Base-by-base conservation (phyloP, 768 basidiomycete genomes). In the Rhodocollybia butyracea region DNA sequence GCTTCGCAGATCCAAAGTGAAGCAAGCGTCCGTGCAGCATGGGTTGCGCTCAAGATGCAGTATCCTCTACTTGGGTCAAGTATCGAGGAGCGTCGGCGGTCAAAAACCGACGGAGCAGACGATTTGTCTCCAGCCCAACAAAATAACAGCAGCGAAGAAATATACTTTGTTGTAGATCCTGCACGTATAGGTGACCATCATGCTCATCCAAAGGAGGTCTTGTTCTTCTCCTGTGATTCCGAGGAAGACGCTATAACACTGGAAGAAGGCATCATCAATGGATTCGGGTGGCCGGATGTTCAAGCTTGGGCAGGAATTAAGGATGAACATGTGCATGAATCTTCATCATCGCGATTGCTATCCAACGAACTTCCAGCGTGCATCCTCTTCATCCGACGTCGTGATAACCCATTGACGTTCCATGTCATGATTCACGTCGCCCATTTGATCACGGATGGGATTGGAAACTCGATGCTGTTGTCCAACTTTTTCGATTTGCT, bases 391-490 rank as follows among this genome's bases (percentile, higher is more conserved):
- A 67, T 80, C 21, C 66, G 61, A 48, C 73, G 74, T 54, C 65
- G 63, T 5, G 80, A 78, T 59, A 55, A 63, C 12, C 47, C 66
- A 1, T 66, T 69, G 17, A 63, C 55, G 5, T 66, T 76, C 46
- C 78, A 84, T 58, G 38, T 82, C 43, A 48, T 81, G 24, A 61
- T 80, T 21, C 62, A 74, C 38, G 64, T 73, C 15, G 73, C 81
- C 1, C 83, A 86, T 61, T 66, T 68, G 46, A 76, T 84, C 40
- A 73, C 77, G 0, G 83, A 85, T 61, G 80, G 76, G 17, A 73
- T 73, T 41, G 69, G 76, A 11, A 77, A 73, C 56, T 56, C 60
- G 7, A 74, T 73, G 1, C 58, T 83, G 12, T 43, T 75, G 50
- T 75, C 75, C 51, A 70, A 70, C 19, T 77, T 85, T 51, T 60